Evolutionary conservation across 2,329 filamentous ascomycete genomes (phyloP).

Genomic region (Talaromyces sp.): DNA sequence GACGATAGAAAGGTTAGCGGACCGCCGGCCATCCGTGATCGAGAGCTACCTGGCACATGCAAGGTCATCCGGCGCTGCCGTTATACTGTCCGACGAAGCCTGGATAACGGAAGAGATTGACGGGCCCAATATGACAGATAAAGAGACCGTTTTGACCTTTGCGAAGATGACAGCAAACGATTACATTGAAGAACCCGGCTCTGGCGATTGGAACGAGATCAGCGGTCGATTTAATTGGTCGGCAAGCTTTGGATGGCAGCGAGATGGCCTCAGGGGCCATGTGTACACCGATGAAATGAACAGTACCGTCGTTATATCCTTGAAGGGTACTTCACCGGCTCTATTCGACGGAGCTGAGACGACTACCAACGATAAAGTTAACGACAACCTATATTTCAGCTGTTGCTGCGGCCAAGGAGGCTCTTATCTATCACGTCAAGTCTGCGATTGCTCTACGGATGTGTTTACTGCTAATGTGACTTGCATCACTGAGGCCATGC

Average conservation of each 20-base stretch:
- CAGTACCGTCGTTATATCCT: constrained; percentile 80
- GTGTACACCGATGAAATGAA: constrained; percentile 86
- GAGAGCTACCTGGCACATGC: constrained; percentile 75
- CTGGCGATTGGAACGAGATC: constrained; percentile 80
- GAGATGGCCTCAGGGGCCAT: constrained; percentile 84
- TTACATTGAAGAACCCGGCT: constrained; percentile 71
- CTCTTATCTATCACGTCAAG: constrained; percentile 83
- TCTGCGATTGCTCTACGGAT: constrained; percentile 86
- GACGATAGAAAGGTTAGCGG: constrained; percentile 76
- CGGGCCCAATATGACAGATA: constrained; percentile 81
- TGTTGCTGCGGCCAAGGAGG: constrained; percentile 96
- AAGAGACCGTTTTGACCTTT: constrained; percentile 76
- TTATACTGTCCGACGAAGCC: constrained; percentile 67
- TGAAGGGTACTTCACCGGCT: constrained; percentile 88
- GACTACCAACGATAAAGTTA: constrained; percentile 94
- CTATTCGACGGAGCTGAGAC: constrained; percentile 97
- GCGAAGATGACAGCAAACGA: constrained; percentile 88
- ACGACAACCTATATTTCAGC: constrained; percentile 97
- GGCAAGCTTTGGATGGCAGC: constrained; percentile 87
- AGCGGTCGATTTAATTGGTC: constrained; percentile 79
- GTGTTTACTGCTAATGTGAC: constrained; percentile 92
- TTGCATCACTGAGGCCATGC: constrained; percentile 73
- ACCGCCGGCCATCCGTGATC: constrained; percentile 73
- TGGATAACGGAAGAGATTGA: constrained; percentile 80
- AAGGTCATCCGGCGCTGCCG: constrained; percentile 65